Evolutionary conservation across 352 stramenopile species (phyloP).

Genomic region (Phytophthora niederhauseri): DNA sequence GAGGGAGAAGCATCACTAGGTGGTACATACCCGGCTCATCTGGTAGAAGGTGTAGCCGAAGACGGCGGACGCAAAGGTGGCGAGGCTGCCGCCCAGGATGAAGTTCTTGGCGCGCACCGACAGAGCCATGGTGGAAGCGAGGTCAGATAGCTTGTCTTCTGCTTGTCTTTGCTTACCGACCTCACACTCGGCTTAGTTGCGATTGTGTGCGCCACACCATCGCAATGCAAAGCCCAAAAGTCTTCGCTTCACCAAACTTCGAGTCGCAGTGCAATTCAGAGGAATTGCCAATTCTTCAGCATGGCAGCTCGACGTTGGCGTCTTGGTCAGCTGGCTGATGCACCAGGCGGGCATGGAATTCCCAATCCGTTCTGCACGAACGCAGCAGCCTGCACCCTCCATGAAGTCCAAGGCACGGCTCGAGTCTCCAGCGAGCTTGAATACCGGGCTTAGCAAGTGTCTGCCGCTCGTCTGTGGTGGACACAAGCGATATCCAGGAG

Average conservation of each 20-base stretch:
- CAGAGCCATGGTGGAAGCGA: constrained; percentile 49
- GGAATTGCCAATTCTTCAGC: not conserved
- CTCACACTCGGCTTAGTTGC: not conserved
- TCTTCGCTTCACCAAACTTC: too few species aligned
- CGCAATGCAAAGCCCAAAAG: not conserved
- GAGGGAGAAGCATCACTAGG: not conserved
- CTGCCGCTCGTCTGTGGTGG: not conserved
- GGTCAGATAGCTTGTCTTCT: not conserved
- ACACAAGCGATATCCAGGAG: not conserved
- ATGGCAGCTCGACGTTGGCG: not conserved
- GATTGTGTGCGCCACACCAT: not conserved
- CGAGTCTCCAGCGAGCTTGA: too few species aligned
- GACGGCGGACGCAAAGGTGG: constrained; percentile 64
- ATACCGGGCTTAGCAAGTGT: too few species aligned
- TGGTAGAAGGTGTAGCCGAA: constrained; percentile 83
- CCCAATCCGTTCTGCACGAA: not conserved
- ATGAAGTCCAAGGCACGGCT: too few species aligned
- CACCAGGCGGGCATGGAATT: not conserved
- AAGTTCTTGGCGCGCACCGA: constrained; percentile 82
- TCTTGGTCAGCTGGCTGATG: not conserved
- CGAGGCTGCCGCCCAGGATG: constrained; percentile 67
- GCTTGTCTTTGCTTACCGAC: not conserved
- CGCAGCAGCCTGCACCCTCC: not conserved
- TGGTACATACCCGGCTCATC: constrained; percentile 71
- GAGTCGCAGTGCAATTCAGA: too few species aligned